A percentile compares a stretch with the other conserved stretches of the same genome.
These are phyloP conservation scores for Tetrapisispora taiwanensis DNA, from an alignment of 805 yeast species.

Conservation along the genomic window DNA sequence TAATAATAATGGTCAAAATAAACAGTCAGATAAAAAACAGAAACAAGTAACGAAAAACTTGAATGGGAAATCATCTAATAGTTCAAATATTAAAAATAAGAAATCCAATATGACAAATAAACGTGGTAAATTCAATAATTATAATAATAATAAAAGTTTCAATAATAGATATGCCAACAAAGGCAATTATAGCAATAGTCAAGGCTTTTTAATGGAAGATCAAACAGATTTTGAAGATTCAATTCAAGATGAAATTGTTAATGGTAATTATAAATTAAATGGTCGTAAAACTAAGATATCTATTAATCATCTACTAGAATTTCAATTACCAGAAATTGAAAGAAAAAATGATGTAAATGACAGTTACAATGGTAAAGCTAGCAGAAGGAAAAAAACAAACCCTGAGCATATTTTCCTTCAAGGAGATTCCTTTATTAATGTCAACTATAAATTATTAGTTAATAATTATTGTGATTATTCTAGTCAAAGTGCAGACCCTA, in stretches of 20 bases:
- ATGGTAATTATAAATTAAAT: conserved; percentile 26
- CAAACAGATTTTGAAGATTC: conserved; percentile 7
- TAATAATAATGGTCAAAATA: neutral
- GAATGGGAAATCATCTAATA: neutral
- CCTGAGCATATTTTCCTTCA: conserved; percentile 37
- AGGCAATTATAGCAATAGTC: neutral
- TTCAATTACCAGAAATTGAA: conserved; percentile 37
- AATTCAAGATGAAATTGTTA: conserved; percentile 29
- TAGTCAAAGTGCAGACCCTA: conserved; percentile 62
- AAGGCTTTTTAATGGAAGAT: neutral
- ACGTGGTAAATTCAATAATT: conserved; percentile 1
- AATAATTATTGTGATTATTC: conserved; percentile 47
- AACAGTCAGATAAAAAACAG: neutral
- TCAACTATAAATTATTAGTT: conserved; percentile 76
- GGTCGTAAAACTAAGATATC: conserved; percentile 38
- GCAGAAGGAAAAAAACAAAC: conserved; percentile 21
- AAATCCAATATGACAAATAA: neutral
- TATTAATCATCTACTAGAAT: conserved; percentile 59
- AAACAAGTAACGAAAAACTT: neutral
- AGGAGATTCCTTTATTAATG: conserved; percentile 68
- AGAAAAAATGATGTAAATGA: conserved; percentile 7
- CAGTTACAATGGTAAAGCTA: conserved; percentile 13
- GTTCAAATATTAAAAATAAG: neutral
- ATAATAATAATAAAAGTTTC: neutral
- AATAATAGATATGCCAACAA: neutral